Evolutionary conservation across 2,329 filamentous ascomycete species (phyloP).

Genomic region (Diaporthe vexans): DNA sequence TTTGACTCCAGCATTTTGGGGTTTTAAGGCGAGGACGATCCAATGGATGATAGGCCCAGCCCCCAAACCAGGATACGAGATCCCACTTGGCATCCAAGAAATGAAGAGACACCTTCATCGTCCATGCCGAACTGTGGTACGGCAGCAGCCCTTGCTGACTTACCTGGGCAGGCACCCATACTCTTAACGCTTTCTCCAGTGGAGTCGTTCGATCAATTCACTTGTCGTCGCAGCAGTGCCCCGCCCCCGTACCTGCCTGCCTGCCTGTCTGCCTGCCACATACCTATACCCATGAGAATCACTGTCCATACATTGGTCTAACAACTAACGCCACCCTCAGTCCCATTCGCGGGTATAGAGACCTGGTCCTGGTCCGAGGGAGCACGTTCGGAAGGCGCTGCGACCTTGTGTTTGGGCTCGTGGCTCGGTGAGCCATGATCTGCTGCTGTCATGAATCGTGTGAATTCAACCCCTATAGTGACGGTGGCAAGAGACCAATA

Average conservation of each 20-base stretch:
- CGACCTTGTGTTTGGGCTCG: slow-evolving; percentile 4
- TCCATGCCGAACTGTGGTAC: too few relatives aligned
- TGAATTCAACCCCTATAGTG: background rate
- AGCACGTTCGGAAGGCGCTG: slow-evolving; percentile 12
- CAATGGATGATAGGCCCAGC: background rate
- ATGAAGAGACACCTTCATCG: background rate
- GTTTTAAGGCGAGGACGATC: too few relatives aligned
- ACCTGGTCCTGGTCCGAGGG: slow-evolving; percentile 8
- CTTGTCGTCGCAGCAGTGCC: background rate
- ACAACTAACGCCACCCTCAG: background rate
- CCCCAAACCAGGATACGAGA: background rate
- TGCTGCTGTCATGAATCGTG: slow-evolving; percentile 19
- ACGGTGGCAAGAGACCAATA: background rate
- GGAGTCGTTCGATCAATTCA: background rate
- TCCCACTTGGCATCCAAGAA: background rate
- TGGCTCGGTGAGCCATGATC: background rate
- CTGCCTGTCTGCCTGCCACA: background rate
- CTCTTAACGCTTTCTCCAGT: background rate
- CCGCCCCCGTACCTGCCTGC: background rate
- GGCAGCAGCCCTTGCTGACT: background rate
- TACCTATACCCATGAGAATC: background rate
- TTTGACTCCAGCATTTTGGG: background rate
- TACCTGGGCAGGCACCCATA: background rate
- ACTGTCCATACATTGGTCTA: too few relatives aligned
- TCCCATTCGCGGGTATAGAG: background rate